Evolutionary conservation across 2,329 filamentous ascomycete genomes (phyloP), one percentile per base, ranked within the genome.

Genomic region (Anisogramma anomala): DNA sequence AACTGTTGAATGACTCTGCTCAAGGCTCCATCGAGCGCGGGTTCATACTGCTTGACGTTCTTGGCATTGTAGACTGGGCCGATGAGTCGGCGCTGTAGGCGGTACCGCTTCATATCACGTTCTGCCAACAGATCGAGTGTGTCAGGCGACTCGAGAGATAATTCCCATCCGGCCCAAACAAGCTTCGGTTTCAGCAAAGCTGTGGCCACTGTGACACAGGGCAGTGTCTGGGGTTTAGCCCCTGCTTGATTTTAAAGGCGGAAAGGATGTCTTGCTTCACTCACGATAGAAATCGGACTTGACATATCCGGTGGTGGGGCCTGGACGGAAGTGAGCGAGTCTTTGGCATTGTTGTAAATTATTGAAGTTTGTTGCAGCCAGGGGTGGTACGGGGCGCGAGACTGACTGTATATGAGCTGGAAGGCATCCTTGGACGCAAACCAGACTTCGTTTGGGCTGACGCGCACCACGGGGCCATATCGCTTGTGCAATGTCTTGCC

Each of bases 391-490:
- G 32, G 5, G 13, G 2, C 9, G 31, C 33, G 3, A 14, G 17
- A 51, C 62, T 14, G 46, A 69, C 68, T 56, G 52, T 73, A 74
- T 6, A 72, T 68, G 1, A 56, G 49, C 41, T 62, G 61, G 44
- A 67, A 71, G 0, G 65, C 70, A 35, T 70, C 66, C 17, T 53
- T 58, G 3, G 62, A 68, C 43, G 67, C 56, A 20, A 73, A 66
- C 65, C 70, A 74, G 5, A 75, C 60, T 49, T 74, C 71, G 25
- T 71, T 63, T 0, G 72, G 71, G 0, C 67, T 67, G 6, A 75
- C 63, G 0, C 72, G 61, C n/a, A 76, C 72, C 2, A 63, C 56
- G 0, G 67, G 61, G 0, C 72, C 72, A 44, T 74, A 73, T 9
- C 43, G 52, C 0, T 49, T 44, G 41, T 74, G 71, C n/a, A 74